Conservation (phyloP, 495 filamentous ascomycete species). For the Daldinia vernicosa region DNA sequence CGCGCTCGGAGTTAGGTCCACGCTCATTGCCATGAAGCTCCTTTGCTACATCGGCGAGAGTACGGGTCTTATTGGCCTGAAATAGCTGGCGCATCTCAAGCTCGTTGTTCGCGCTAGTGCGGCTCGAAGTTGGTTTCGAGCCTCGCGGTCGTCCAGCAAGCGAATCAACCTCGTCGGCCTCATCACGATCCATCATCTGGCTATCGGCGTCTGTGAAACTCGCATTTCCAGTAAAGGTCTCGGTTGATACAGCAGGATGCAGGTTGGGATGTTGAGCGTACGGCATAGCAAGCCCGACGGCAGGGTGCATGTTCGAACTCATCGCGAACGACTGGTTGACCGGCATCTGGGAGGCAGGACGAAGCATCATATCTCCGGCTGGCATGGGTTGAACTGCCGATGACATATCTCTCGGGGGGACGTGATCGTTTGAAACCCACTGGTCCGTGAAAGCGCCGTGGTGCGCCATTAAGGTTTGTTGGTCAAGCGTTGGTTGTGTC, state of each 20-base stretch:
- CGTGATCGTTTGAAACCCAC: constrained; percentile 59
- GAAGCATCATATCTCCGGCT: constrained; percentile 73
- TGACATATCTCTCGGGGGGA: constrained; percentile 55
- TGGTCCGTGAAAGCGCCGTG: constrained; percentile 64
- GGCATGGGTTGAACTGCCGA: constrained; percentile 57
- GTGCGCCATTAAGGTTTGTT: constrained; percentile 58
- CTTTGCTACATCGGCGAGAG: constrained; percentile 81
- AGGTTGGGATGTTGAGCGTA: constrained; percentile 62
- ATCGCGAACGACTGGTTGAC: constrained; percentile 60
- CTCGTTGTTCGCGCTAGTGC: constrained; percentile 84
- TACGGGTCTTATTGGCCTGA: constrained; percentile 74
- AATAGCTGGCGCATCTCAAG: constrained; percentile 89
- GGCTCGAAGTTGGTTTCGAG: constrained; percentile 68
- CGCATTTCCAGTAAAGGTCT: constrained; percentile 64
- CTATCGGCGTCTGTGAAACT: constrained; percentile 73
- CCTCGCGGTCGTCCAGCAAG: constrained; percentile 52
- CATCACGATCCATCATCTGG: constrained; percentile 72
- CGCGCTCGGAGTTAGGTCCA: constrained; percentile 85
- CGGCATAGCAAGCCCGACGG: constrained; percentile 58
- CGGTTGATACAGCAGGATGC: constrained; percentile 60
- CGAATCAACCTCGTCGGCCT: constrained; percentile 71
- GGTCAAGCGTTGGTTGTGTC: constrained; percentile 73
- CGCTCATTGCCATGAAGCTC: constrained; percentile 72
- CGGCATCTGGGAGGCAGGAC: constrained; percentile 65
- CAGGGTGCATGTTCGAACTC: constrained; percentile 61